These are phyloP conservation scores for Aspergillus flavus DNA, from an alignment of 2,329 filamentous ascomycete genomes.

Conservation along the genomic window DNA sequence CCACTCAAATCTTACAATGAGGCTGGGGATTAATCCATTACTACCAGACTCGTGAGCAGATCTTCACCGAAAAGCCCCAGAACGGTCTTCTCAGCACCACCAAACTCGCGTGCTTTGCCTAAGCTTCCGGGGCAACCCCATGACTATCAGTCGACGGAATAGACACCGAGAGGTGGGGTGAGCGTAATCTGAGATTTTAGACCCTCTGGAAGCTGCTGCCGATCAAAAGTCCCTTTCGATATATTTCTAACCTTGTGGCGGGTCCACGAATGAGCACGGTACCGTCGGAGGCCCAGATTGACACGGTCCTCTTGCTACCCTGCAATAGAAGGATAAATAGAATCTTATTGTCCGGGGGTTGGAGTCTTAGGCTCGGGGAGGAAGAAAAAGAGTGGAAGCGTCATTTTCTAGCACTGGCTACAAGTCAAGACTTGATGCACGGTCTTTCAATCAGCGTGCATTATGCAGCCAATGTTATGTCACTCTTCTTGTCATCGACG, in stretches of 20 bases:
- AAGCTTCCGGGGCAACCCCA: slow-evolving; percentile 21
- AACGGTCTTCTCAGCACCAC: slow-evolving; percentile 1
- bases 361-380: background rate
- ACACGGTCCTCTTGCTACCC: slow-evolving; percentile 14
- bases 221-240: slow-evolving; percentile 3
- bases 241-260: background rate
- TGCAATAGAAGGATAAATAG: slow-evolving; percentile 6
- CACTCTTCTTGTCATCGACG: background rate
- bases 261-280: slow-evolving; percentile 5
- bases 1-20: slow-evolving; percentile 11
- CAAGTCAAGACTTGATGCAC: background rate
- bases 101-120: slow-evolving; percentile 9
- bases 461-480: slow-evolving; percentile 4
- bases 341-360: slow-evolving; percentile 4
- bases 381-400: background rate
- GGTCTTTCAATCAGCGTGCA: background rate
- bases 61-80: slow-evolving; percentile 14
- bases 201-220: background rate
- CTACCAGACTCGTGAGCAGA: slow-evolving; percentile 3
- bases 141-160: slow-evolving; percentile 9
- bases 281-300: background rate
- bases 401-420: background rate
- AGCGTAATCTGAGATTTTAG: background rate
- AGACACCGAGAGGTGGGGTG: slow-evolving; percentile 19
- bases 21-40: slow-evolving; percentile 2